phyloP scores from a whole-genome alignment of 1,139 yeast species.

The Lodderomyces pseudojiufengensis region DNA sequence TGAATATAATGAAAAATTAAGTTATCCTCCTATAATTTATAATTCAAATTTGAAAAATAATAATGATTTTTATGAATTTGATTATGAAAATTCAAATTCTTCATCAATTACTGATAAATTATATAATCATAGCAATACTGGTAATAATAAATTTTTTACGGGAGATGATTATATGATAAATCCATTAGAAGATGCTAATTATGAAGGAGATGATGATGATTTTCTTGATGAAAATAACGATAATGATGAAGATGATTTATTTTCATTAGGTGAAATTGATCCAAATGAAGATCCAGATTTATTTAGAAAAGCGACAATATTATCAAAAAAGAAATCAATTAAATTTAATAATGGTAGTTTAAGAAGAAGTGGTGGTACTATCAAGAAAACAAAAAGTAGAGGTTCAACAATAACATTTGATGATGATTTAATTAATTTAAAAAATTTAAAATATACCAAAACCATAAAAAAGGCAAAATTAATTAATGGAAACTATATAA shows the following conservation, averaged over 20 bases:
- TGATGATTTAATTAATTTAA: conserved; percentile 38
- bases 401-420: conserved; percentile 8
- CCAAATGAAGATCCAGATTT: conserved; percentile 42
- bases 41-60: conserved; percentile 21
- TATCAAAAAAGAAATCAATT: no score
- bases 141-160: conserved; percentile 17
- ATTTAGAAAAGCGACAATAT: conserved; percentile 26
- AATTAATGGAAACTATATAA: conserved; percentile 68
- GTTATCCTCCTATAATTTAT: conserved; percentile 31
- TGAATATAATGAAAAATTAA: conserved; percentile 36
- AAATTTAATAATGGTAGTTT: conserved; percentile 18
- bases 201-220: conserved; percentile 24
- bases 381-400: conserved; percentile 4
- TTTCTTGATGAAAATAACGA: neutral
- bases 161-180: conserved; percentile 45
- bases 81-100: neutral
- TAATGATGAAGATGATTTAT: conserved; percentile 28
- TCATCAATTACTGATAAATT: neutral
- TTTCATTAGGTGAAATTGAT: conserved; percentile 48
- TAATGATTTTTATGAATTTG: conserved; percentile 12
- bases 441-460: conserved; percentile 40
- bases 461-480: conserved; percentile 52
- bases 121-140: neutral
- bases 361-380: conserved; percentile 9
- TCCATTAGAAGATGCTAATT: conserved; percentile 40